Evolutionary conservation across 805 yeast genomes (phyloP).

Genomic region (Sugiyamaella floridensis): DNA sequence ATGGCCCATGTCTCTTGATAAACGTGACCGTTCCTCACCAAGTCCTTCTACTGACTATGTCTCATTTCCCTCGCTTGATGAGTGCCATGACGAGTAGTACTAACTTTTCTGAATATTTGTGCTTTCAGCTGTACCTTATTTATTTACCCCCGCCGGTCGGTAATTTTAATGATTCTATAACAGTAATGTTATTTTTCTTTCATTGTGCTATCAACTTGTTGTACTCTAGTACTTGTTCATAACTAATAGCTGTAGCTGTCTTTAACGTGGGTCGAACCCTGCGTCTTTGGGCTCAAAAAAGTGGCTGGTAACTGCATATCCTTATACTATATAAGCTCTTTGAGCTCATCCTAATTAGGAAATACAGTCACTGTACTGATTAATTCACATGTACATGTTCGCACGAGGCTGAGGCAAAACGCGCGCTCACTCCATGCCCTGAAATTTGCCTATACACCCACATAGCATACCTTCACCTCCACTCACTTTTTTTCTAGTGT

Average conservation of each 20-base stretch:
- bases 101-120: neutral
- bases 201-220: too few relatives aligned
- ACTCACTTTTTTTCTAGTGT: neutral
- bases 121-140: neutral
- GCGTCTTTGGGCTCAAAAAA: too few relatives aligned
- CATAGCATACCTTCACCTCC: neutral
- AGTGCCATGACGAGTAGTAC: neutral
- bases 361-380: neutral
- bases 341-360: neutral
- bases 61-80: slow-evolving; percentile 12
- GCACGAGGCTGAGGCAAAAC: neutral
- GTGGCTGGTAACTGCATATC: too few relatives aligned
- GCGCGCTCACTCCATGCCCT: neutral
- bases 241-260: too few relatives aligned
- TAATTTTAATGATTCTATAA: too few relatives aligned
- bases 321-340: too few relatives aligned
- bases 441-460: neutral
- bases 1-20: neutral
- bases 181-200: too few relatives aligned
- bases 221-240: too few relatives aligned
- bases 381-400: neutral
- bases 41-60: slow-evolving; percentile 4
- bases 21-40: neutral
- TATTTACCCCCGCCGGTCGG: too few relatives aligned
- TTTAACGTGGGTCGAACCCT: too few relatives aligned